phyloP scores from a whole-genome alignment of 2,329 filamentous ascomycete species.

The Apiospora aurea region DNA sequence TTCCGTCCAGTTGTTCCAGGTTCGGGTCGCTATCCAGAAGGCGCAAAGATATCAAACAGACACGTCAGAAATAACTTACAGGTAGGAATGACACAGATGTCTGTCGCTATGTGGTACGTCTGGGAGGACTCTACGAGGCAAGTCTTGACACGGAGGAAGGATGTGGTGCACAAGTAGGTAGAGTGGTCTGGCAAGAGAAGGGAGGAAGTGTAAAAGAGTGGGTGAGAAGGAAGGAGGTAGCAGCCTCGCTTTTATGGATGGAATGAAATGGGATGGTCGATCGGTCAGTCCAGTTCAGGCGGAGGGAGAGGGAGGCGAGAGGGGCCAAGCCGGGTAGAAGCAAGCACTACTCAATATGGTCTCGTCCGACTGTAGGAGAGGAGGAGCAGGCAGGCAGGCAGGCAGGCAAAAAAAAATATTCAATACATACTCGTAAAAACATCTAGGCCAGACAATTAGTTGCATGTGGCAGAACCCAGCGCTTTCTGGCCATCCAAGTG shows the following conservation, averaged over 20 bases:
- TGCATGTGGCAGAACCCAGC: constrained; percentile 30
- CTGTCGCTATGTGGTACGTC: constrained; percentile 20
- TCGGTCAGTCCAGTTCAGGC: constrained; percentile 9
- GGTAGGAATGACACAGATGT: constrained; percentile 20
- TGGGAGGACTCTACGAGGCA: constrained; percentile 24
- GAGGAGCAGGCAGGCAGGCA: constrained; percentile 8
- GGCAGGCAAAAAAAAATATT: constrained; percentile 25
- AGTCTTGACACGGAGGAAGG: constrained; percentile 30
- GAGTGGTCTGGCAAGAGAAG: constrained; percentile 42
- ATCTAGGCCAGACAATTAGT: constrained; percentile 17
- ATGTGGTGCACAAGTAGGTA: constrained; percentile 34
- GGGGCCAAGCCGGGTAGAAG: constrained; percentile 35
- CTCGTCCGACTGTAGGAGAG: constrained; percentile 26
- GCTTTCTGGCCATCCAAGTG: constrained; percentile 26
- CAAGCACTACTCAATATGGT: constrained; percentile 23
- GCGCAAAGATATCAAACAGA: constrained; percentile 18
- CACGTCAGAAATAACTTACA: constrained; percentile 23
- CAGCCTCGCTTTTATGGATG: constrained; percentile 45
- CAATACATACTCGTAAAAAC: constrained; percentile 23
- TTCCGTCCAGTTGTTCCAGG: constrained; percentile 1
- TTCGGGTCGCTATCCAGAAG: not conserved
- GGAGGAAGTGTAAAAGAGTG: constrained; percentile 40
- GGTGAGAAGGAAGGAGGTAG: constrained; percentile 42
- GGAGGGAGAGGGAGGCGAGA: constrained; percentile 22
- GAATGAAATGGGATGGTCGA: constrained; percentile 24